Percentiles rank a stretch among this genome's conserved stretches.
phyloP scores from a whole-genome alignment of 164 flowering plant genomes.

The Malania oleifera region DNA sequence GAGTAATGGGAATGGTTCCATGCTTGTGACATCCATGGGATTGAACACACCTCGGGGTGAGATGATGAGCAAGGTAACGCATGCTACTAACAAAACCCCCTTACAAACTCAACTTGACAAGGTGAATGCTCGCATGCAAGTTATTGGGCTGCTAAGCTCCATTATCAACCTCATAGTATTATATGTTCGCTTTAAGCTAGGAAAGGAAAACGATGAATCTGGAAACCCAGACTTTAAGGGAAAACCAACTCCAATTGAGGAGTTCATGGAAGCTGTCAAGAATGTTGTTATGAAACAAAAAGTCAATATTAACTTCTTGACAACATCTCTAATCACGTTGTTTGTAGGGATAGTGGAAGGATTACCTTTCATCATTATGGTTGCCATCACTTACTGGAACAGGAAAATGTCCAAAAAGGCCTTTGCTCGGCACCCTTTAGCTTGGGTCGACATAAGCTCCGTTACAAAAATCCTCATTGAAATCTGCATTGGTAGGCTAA shows the following conservation, averaged over 20 bases:
- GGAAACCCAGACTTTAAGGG: no score
- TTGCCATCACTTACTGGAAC: no score
- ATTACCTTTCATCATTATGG: no score
- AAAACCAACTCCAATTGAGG: background rate
- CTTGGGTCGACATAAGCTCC: constrained; percentile 15
- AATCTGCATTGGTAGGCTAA: constrained; percentile 14
- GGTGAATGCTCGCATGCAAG: background rate
- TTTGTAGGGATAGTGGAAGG: no score
- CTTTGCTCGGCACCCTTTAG: constrained; percentile 7
- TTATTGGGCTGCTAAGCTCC: background rate
- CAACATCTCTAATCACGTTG: no score
- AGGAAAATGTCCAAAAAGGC: background rate
- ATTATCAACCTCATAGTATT: constrained; percentile 2
- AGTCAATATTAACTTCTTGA: no score
- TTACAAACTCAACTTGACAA: background rate
- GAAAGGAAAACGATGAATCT: background rate
- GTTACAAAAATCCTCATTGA: constrained; percentile 16
- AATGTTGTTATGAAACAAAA: no score
- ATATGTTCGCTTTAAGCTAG: background rate
- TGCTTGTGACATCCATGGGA: constrained; percentile 13
- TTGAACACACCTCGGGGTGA: background rate
- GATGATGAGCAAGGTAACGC: background rate
- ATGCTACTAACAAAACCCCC: background rate
- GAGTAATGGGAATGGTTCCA: background rate
- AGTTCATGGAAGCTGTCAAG: no score